These are phyloP conservation scores for Hymenoscyphus fructigenus DNA, from an alignment of 2,329 filamentous ascomycete genomes.

Conservation along the genomic window DNA sequence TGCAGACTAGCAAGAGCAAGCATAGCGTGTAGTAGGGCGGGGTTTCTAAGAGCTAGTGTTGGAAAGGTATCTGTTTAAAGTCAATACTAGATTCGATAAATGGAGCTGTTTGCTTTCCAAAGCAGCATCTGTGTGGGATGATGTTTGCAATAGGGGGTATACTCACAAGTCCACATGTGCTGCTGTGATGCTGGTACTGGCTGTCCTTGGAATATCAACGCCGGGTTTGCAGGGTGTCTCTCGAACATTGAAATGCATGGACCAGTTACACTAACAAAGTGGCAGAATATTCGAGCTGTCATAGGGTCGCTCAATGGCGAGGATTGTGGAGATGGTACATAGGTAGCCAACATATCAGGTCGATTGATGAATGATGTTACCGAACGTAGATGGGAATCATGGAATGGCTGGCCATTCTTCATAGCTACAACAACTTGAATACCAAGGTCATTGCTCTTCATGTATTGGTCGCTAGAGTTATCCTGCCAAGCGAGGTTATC, in stretches of 20 bases:
- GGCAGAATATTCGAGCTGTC: slow-evolving; percentile 81
- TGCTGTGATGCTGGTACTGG: slow-evolving; percentile 63
- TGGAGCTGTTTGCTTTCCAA: not conserved
- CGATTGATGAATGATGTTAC: slow-evolving; percentile 45
- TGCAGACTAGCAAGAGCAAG: slow-evolving; percentile 84
- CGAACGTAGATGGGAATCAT: slow-evolving; percentile 42
- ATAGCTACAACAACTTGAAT: slow-evolving; percentile 29
- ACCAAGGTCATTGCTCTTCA: slow-evolving; percentile 32
- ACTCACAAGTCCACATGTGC: slow-evolving; percentile 63
- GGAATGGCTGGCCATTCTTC: slow-evolving; percentile 31
- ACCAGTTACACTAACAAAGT: slow-evolving; percentile 88
- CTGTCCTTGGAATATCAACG: slow-evolving; percentile 61
- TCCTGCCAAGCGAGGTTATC: slow-evolving; percentile 47
- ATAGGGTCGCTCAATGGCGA: slow-evolving; percentile 78
- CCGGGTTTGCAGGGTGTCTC: slow-evolving; percentile 72
- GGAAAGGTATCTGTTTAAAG: slow-evolving; percentile 67
- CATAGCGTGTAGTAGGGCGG: slow-evolving; percentile 87
- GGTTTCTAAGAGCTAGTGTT: slow-evolving; percentile 77
- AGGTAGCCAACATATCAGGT: slow-evolving; percentile 58
- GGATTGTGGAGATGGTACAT: slow-evolving; percentile 62
- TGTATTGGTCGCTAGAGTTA: slow-evolving; percentile 41
- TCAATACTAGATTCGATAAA: slow-evolving; percentile 5
- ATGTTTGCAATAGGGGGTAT: not conserved
- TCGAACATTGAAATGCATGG: slow-evolving; percentile 87
- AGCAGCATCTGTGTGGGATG: too few relatives aligned